A percentile compares a stretch with the other conserved stretches of the same genome.
Evolutionary conservation across 2,329 filamentous ascomycete species (phyloP).

Genomic region (Botrytis squamosa): DNA sequence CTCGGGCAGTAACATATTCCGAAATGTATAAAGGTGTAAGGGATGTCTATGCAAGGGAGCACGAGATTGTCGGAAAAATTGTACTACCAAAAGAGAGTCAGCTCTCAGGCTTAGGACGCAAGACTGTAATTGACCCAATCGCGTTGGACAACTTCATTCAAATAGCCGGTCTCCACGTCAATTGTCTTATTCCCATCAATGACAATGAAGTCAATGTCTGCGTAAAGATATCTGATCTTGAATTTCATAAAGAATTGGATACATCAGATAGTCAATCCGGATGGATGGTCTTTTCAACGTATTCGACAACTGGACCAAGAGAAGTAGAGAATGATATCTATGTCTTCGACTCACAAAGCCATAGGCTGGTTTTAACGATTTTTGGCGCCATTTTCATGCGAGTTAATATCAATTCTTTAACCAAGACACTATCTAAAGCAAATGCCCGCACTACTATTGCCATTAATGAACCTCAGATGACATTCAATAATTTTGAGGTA

Average conservation of each 20-base stretch:
- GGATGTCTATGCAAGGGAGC: not conserved
- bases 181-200: constrained; percentile 11
- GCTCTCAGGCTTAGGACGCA: not conserved
- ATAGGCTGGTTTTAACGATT: not conserved
- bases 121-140: not conserved
- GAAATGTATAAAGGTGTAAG: constrained; percentile 11
- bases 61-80: not conserved
- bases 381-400: not conserved
- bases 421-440: not conserved
- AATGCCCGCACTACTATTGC: not conserved
- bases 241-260: not conserved
- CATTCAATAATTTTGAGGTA: not conserved
- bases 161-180: constrained; percentile 37
- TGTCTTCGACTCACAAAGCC: not conserved
- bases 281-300: not conserved
- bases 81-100: not conserved
- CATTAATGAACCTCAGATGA: not conserved
- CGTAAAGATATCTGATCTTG: constrained; percentile 3
- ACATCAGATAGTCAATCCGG: not conserved
- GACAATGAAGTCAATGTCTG: constrained; percentile 30
- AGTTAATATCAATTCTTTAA: not conserved
- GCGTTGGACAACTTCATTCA: constrained; percentile 40
- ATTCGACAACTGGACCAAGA: not conserved
- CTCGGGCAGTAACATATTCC: not conserved
- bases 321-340: not conserved